These are phyloP conservation scores for Puya raimondii DNA, from an alignment of 176 grass and related monocot species.

Conservation along the genomic window DNA sequence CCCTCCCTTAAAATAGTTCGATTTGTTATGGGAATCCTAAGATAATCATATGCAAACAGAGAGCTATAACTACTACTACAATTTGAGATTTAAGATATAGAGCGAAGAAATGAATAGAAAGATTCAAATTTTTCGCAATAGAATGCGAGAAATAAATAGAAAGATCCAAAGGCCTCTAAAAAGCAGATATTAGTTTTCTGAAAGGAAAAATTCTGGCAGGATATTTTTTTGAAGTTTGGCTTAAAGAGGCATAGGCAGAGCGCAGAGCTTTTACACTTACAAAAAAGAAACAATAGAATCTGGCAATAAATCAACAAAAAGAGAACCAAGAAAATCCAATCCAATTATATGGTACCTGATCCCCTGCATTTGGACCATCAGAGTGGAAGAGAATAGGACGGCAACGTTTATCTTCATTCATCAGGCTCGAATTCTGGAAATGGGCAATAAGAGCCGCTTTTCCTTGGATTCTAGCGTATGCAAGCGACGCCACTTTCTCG, in stretches of 20 bases:
- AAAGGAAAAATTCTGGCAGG: not conserved
- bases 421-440: conserved; percentile 96
- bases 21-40: too few relatives aligned
- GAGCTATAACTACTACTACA: too few relatives aligned
- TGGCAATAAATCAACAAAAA: not conserved
- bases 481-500: conserved; percentile 93
- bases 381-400: conserved; percentile 95
- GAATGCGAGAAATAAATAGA: not conserved
- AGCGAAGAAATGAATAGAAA: too few relatives aligned
- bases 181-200: not conserved
- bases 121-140: too few relatives aligned
- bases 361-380: conserved; percentile 89
- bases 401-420: conserved; percentile 98
- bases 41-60: too few relatives aligned
- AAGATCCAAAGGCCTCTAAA: not conserved
- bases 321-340: conserved; percentile 3
- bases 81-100: too few relatives aligned
- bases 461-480: conserved; percentile 95
- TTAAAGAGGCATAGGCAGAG: not conserved
- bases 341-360: conserved; percentile 44
- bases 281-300: not conserved
- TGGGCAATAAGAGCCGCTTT: conserved; percentile 68
- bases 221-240: not conserved
- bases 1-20: too few relatives aligned
- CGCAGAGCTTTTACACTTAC: not conserved